Percentiles rank a stretch among this genome's conserved stretches.
Evolutionary conservation across 768 basidiomycete species (phyloP).

Genomic region (Paxillus involutus): DNA sequence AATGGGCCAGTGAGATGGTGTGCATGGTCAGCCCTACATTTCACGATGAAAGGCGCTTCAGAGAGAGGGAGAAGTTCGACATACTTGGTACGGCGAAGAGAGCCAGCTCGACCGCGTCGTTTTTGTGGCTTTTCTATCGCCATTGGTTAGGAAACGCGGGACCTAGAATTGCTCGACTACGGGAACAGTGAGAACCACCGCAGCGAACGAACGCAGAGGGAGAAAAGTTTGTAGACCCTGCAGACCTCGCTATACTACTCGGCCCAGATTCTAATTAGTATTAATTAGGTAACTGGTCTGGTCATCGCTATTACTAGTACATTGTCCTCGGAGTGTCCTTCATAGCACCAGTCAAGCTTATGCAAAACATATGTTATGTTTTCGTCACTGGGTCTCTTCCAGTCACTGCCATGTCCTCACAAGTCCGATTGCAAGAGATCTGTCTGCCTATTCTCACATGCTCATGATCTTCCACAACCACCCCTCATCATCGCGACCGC

Average conservation of each 20-base stretch:
- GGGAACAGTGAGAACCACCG: not conserved
- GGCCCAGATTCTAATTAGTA: too few species aligned
- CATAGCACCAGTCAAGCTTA: too few species aligned
- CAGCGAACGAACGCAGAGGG: too few species aligned
- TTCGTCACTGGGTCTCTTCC: constrained; percentile 57
- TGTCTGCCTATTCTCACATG: constrained; percentile 70
- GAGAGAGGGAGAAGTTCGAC: constrained; percentile 3
- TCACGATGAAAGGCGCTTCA: not conserved
- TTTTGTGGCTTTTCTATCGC: constrained; percentile 2
- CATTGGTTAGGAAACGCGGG: not conserved
- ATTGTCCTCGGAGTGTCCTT: too few species aligned
- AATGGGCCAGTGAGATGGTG: constrained; percentile 67
- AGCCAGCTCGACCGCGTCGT: constrained; percentile 3
- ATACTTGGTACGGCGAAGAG: constrained; percentile 28
- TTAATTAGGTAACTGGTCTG: too few species aligned
- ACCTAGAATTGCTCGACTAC: not conserved
- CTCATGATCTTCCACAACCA: constrained; percentile 33
- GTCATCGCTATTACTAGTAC: not conserved
- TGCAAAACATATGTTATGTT: constrained; percentile 50
- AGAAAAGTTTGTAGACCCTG: too few species aligned
- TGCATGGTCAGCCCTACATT: constrained; percentile 47
- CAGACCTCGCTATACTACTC: too few species aligned
- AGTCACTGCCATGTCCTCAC: constrained; percentile 59
- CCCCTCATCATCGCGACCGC: constrained; percentile 13
- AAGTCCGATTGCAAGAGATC: constrained; percentile 44